These are phyloP conservation scores for Candida hungchunana DNA, from an alignment of 805 yeast species.

Conservation along the genomic window DNA sequence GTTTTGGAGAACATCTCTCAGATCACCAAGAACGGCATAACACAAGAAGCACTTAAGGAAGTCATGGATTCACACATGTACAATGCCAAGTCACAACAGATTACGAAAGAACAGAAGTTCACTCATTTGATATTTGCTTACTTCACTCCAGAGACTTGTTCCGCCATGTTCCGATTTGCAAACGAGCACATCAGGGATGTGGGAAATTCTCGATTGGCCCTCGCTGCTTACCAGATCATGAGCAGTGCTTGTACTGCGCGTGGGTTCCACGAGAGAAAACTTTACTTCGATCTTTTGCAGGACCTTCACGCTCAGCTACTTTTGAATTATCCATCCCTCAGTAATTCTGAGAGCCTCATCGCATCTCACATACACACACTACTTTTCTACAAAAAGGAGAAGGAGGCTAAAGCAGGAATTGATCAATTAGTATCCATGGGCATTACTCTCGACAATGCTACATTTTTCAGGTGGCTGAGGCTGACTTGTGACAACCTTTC, in stretches of 20 bases:
- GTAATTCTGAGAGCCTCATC: constrained; percentile 1
- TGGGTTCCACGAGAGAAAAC: not conserved
- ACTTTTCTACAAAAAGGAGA: constrained; percentile 3
- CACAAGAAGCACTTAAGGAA: not conserved
- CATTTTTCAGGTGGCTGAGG: no score
- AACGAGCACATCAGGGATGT: constrained; percentile 1
- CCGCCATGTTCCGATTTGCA: constrained; percentile 1
- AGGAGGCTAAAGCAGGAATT: no score
- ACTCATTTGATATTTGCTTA: constrained; percentile 2
- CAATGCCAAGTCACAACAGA: constrained; percentile 1
- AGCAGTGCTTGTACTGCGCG: constrained; percentile 1
- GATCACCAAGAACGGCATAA: not conserved
- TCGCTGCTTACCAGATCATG: constrained; percentile 1
- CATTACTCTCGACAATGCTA: no score
- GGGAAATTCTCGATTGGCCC: constrained; percentile 10
- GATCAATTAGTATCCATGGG: no score
- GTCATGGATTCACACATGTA: not conserved
- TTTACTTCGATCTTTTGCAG: not conserved
- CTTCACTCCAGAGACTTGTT: constrained; percentile 1
- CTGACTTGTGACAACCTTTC: no score
- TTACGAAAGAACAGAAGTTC: constrained; percentile 13
- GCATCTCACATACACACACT: not conserved
- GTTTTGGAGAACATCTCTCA: not conserved
- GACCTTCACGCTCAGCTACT: not conserved
- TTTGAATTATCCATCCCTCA: constrained; percentile 4